Evolutionary conservation across 192 early-diverging fungal species (phyloP), one percentile per base, ranked within the genome.

Genomic region (Podila epicladia): DNA sequence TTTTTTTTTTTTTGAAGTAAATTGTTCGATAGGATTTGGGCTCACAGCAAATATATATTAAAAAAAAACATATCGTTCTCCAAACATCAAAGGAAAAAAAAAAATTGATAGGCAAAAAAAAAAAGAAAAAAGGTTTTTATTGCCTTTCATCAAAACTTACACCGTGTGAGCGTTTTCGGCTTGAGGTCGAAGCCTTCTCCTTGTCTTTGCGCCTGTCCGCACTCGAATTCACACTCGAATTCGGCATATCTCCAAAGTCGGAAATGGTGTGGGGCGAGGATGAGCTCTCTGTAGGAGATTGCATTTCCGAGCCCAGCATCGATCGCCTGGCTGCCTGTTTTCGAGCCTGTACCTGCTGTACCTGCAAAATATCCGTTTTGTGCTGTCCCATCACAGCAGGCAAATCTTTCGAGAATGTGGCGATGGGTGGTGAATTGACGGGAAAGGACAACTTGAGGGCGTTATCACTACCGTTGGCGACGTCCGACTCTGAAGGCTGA

Each of bases 281-380:
- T 6, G 41, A 11, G 12, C 29, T 29, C 19, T 45, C 28, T 29
- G 19, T 41, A n/a, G 41, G 41, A 2, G 49, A 19, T 9, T 65
- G 41, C 31, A 67, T 31, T 19, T 24, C 28, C 33, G 19, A n/a
- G 19, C 65, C 65, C 11, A 67, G 11, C 13, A 33, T 67, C 22
- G 65, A 67, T 22, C 51, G 31, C 20, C 53, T 67, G 17, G 33
- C 62, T 11, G 70, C 61, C 22, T 58, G 32, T 48, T 58, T 63
- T 29, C 70, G 45, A 9, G 58, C 20, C 28, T 35, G 62, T 19
- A 64, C 62, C 12, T 64, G 41, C 13, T 32, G 45, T 35, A 53
- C 33, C 15, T 58, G 70, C 8, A 50, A 22, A 13, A 64, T 49
- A 62, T 71, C 69, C 13, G 35, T 31, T 37, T 67, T 53, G 0